These are phyloP conservation scores for Reticulascus tulasneorum DNA, from an alignment of 2,329 filamentous ascomycete genomes.

Conservation along the genomic window DNA sequence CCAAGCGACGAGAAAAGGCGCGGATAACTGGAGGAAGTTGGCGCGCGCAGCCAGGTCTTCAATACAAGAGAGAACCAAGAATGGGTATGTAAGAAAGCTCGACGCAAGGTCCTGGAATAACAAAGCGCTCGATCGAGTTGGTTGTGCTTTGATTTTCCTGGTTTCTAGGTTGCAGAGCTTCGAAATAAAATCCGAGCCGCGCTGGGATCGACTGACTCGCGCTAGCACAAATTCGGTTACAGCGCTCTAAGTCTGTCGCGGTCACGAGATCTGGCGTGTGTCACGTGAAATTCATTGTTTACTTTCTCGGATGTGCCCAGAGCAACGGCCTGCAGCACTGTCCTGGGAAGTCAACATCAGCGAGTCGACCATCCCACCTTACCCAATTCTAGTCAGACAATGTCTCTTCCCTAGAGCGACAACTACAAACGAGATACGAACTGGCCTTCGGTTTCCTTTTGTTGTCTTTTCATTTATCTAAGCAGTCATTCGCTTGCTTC, in stretches of 20 bases:
- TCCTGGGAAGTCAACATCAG: constrained; percentile 13
- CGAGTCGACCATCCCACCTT: constrained; percentile 12
- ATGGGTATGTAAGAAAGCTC: too few species aligned
- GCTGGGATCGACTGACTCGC: neutral
- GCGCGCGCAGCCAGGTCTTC: too few species aligned
- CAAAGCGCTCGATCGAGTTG: too few species aligned
- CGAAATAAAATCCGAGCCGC: too few species aligned
- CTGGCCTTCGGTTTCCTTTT: constrained; percentile 4
- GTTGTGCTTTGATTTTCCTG: too few species aligned
- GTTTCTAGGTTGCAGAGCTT: too few species aligned
- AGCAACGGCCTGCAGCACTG: constrained; percentile 20
- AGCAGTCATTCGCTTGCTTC: neutral
- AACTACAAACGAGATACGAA: constrained; percentile 4
- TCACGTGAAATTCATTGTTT: constrained; percentile 22
- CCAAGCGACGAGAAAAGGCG: too few species aligned
- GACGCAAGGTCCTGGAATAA: too few species aligned
- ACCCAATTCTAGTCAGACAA: constrained; percentile 8
- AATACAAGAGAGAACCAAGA: too few species aligned
- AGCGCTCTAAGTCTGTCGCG: constrained; percentile 7
- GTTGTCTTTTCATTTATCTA: constrained; percentile 9
- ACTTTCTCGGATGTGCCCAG: constrained; percentile 20
- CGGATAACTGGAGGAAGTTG: too few species aligned
- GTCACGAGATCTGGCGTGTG: constrained; percentile 11
- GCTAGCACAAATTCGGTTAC: constrained; percentile 10
- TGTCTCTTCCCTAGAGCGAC: constrained; percentile 6